phyloP scores from a whole-genome alignment of 352 stramenopile species.

The Phytophthora constricta region DNA sequence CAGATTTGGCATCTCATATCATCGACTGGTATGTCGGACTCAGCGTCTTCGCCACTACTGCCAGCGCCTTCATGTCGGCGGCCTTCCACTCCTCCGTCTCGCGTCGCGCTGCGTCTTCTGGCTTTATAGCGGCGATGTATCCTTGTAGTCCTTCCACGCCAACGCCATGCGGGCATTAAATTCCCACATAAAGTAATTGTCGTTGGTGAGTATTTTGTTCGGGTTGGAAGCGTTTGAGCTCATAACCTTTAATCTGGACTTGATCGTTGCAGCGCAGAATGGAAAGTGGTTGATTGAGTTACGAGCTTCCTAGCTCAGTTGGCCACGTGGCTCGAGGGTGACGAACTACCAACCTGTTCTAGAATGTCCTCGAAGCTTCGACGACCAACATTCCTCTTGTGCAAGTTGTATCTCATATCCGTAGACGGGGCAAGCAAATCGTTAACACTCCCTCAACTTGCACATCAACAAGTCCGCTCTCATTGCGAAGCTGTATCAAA shows the following conservation, averaged over 20 bases:
- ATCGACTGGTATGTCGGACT: constrained; percentile 10
- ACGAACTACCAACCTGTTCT: no score
- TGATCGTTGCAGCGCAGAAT: not conserved
- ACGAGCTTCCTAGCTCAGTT: no score
- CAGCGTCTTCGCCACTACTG: constrained; percentile 19
- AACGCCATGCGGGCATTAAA: constrained; percentile 24
- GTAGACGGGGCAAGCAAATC: no score
- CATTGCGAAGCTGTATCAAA: not conserved
- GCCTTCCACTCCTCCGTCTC: constrained; percentile 29
- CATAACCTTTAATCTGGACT: constrained; percentile 18
- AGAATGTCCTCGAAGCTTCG: no score
- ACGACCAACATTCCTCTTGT: no score
- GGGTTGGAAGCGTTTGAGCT: constrained; percentile 9
- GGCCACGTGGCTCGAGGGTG: no score
- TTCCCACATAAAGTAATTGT: constrained; percentile 28
- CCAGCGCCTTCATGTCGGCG: constrained; percentile 24
- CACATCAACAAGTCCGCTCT: constrained; percentile 9
- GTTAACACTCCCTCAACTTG: constrained; percentile 24
- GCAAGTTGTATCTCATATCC: no score
- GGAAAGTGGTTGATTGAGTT: no score
- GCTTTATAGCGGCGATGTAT: constrained; percentile 17
- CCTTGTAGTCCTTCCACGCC: constrained; percentile 19
- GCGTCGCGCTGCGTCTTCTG: constrained; percentile 4
- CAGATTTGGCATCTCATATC: constrained; percentile 1
- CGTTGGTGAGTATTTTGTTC: constrained; percentile 19